Percentiles rank a stretch among this genome's conserved stretches.
These are phyloP conservation scores for Metarhizium sp. DNA, from an alignment of 2,329 filamentous ascomycete genomes.

Conservation along the genomic window DNA sequence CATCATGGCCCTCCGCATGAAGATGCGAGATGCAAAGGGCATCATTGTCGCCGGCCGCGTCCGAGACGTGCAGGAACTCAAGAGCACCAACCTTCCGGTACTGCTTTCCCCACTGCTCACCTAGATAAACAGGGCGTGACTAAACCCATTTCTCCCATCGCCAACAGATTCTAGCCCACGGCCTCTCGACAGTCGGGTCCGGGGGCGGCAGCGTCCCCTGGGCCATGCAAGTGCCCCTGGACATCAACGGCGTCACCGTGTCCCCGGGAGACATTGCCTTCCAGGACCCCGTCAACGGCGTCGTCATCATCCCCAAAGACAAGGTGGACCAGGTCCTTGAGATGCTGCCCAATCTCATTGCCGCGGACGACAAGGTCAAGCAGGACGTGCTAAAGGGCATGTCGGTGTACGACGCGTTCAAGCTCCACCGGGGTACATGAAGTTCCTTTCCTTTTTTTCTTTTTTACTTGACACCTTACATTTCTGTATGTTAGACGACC, in stretches of 20 bases:
- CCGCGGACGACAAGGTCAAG: conserved; percentile 52
- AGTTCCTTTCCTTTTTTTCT: too few relatives aligned
- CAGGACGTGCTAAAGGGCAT: conserved; percentile 54
- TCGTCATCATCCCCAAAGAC: conserved; percentile 56
- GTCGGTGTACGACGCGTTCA: conserved; percentile 58
- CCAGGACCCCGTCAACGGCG: conserved; percentile 59
- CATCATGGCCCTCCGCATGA: conserved; percentile 65
- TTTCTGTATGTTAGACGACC: not conserved
- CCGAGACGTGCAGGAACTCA: conserved; percentile 55
- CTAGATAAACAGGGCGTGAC: not conserved
- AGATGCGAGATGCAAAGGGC: conserved; percentile 47
- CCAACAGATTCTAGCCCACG: conserved; percentile 43
- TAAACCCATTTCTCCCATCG: not conserved
- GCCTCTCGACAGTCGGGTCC: conserved; percentile 47
- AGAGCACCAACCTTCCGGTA: conserved; percentile 45
- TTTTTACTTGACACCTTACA: too few relatives aligned
- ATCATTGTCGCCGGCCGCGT: conserved; percentile 61
- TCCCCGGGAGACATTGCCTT: conserved; percentile 58
- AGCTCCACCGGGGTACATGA: conserved; percentile 36
- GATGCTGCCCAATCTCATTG: conserved; percentile 41
- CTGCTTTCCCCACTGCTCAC: conserved; percentile 16
- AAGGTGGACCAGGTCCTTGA: conserved; percentile 51
- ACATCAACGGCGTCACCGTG: conserved; percentile 32
- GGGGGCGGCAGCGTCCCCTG: conserved; percentile 48
- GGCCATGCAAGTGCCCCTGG: conserved; percentile 36